Percentiles rank a stretch among this genome's conserved stretches.
Conservation (phyloP, 176 grass and related monocot species). For the Aegilops tauschii region DNA sequence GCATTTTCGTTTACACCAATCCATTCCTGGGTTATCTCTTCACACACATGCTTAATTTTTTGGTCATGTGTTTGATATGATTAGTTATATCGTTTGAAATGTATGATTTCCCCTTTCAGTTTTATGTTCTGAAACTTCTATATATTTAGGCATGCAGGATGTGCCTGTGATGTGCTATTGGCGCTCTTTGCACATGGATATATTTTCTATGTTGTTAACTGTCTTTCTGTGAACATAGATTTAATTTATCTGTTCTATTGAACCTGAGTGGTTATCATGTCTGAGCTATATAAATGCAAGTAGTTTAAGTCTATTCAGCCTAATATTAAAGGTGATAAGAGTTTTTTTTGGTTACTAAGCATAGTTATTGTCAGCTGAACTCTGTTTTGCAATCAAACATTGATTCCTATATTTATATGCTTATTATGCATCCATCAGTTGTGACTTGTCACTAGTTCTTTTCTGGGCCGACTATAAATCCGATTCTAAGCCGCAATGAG, state of each 20-base stretch:
- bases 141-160: background rate
- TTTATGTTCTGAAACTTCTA: conserved; percentile 7
- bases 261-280: conserved; percentile 2
- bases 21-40: background rate
- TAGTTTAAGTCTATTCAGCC: background rate
- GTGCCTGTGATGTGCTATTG: background rate
- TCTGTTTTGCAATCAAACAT: background rate
- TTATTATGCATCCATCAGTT: background rate
- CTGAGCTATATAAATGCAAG: background rate
- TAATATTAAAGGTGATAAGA: background rate
- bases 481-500: background rate
- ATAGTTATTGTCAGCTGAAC: background rate
- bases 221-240: background rate
- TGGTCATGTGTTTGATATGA: background rate
- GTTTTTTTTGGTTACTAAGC: background rate
- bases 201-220: background rate
- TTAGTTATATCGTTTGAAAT: conserved; percentile 5
- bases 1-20: background rate
- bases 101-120: background rate
- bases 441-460: background rate
- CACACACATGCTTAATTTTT: background rate
- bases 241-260: background rate
- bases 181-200: background rate
- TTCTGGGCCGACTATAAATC: background rate
- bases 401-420: background rate